These are phyloP conservation scores for Tetraselmis striata DNA, from an alignment of 139 green algal genomes.

Conservation along the genomic window DNA sequence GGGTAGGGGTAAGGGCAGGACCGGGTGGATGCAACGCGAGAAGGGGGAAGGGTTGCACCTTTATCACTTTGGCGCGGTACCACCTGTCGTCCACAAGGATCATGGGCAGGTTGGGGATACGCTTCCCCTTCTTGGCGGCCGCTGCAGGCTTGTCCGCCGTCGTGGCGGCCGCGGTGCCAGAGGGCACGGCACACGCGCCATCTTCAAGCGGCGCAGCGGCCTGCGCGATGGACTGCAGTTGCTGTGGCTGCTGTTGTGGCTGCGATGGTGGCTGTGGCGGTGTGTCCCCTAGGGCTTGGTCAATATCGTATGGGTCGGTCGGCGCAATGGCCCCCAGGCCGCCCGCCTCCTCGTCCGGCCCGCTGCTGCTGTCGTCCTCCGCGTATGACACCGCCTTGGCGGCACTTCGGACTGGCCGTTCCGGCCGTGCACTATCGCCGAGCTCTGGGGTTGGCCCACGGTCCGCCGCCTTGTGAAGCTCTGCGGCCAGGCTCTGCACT, in stretches of 20 bases:
- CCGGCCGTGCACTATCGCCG: too few relatives aligned
- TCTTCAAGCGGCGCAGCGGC: not conserved
- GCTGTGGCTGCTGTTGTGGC: too few relatives aligned
- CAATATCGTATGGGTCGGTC: too few relatives aligned
- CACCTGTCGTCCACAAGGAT: not conserved
- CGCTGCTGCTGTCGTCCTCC: not conserved
- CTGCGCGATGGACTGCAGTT: too few relatives aligned
- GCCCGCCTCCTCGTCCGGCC: not conserved
- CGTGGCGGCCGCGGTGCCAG: not conserved
- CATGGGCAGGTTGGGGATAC: not conserved
- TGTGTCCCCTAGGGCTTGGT: too few relatives aligned
- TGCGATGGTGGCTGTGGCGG: too few relatives aligned
- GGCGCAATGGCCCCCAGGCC: too few relatives aligned
- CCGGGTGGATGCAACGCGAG: too few relatives aligned
- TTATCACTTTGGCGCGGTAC: not conserved
- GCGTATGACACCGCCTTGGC: not conserved
- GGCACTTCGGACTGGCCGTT: not conserved
- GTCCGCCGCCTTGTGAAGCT: not conserved
- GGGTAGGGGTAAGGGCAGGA: too few relatives aligned
- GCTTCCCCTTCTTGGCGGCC: not conserved
- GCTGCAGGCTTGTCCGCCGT: not conserved
- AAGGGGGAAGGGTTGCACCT: too few relatives aligned
- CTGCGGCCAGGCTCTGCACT: not conserved
- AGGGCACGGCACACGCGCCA: not conserved
- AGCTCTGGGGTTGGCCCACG: too few relatives aligned